phyloP scores from a whole-genome alignment of 1,284 basidiomycete species.

The Caloboletus firmus region DNA sequence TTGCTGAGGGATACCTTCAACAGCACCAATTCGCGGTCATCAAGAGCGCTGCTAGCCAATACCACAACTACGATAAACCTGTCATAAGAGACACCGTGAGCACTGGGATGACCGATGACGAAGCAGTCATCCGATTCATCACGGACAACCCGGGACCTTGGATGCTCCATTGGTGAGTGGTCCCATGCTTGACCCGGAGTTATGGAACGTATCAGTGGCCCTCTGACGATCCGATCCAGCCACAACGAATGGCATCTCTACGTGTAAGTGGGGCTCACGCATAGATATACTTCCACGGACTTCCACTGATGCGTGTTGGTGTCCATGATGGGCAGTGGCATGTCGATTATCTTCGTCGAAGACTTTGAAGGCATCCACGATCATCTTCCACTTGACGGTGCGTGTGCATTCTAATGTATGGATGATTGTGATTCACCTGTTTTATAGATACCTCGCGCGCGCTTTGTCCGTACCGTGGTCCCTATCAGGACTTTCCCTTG shows the following conservation, averaged over 20 bases:
- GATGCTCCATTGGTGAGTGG: constrained; percentile 27
- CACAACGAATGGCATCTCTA: constrained; percentile 33
- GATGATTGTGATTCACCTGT: not conserved
- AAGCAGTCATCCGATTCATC: constrained; percentile 40
- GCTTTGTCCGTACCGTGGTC: constrained; percentile 14
- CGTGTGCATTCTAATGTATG: constrained; percentile 3
- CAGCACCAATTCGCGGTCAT: constrained; percentile 42
- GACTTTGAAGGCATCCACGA: constrained; percentile 20
- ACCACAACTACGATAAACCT: constrained; percentile 41
- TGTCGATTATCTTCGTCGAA: constrained; percentile 39
- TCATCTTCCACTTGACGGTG: constrained; percentile 26
- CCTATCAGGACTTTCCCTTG: constrained; percentile 11
- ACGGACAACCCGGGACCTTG: constrained; percentile 34
- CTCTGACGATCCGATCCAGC: constrained; percentile 7
- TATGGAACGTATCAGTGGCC: not conserved
- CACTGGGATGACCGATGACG: constrained; percentile 34
- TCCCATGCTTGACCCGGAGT: not conserved
- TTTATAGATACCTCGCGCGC: constrained; percentile 3
- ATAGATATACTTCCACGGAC: not conserved
- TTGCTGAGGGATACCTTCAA: not conserved
- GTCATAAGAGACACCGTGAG: constrained; percentile 35
- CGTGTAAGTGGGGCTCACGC: constrained; percentile 6
- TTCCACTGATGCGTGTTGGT: not conserved
- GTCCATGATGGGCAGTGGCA: constrained; percentile 21
- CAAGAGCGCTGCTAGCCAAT: constrained; percentile 36